Conservation (phyloP, 768 basidiomycete species). For the Psilocybe tampanensis region DNA sequence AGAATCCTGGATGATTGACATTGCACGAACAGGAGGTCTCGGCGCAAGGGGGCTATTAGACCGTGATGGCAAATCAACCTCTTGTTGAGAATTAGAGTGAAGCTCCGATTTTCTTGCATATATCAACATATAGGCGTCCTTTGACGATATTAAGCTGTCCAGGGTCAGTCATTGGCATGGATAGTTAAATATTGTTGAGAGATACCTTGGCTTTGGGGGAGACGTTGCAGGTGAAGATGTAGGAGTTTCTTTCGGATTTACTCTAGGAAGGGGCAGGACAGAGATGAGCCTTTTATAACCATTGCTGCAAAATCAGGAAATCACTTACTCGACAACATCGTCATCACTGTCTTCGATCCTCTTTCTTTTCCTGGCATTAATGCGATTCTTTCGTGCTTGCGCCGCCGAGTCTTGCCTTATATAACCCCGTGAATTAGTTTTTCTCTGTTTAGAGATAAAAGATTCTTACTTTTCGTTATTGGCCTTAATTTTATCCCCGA, state of each 20-base stretch:
- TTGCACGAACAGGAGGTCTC: conserved; percentile 56
- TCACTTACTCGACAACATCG: conserved; percentile 31
- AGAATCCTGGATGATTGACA: conserved; percentile 51
- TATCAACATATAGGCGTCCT: conserved; percentile 95
- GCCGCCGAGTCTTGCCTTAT: conserved; percentile 26
- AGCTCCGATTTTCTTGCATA: conserved; percentile 56
- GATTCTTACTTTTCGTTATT: conserved; percentile 12
- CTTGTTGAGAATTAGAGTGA: neutral
- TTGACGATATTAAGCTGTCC: conserved; percentile 62
- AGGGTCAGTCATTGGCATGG: neutral
- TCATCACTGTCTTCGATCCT: conserved; percentile 65
- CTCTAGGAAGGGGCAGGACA: neutral
- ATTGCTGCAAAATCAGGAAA: neutral
- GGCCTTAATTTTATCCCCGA: conserved; percentile 46
- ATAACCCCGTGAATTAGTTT: neutral
- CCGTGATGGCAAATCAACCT: neutral
- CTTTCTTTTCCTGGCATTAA: conserved; percentile 50
- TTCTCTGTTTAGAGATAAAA: neutral
- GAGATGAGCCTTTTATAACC: neutral
- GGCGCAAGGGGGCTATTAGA: conserved; percentile 21
- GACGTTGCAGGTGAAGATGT: conserved; percentile 1
- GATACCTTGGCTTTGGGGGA: conserved; percentile 4
- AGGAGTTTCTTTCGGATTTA: neutral
- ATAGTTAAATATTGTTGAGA: neutral
- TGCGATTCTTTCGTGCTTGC: conserved; percentile 37